phyloP scores from a whole-genome alignment of 208 protist species.

The Balamuthia mandrillaris region DNA sequence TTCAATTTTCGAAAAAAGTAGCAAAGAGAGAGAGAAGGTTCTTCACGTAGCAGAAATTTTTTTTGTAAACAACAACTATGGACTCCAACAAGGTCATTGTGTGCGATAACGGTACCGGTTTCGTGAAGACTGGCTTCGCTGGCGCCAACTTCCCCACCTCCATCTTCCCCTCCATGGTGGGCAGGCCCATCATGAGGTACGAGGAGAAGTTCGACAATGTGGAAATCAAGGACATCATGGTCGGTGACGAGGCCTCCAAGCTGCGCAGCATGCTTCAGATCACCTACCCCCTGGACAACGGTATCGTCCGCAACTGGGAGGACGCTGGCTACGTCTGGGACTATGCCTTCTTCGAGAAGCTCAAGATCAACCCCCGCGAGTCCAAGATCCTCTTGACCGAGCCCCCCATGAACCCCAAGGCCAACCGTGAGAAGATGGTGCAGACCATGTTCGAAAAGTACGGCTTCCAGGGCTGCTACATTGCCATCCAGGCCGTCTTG shows the following conservation, averaged over 20 bases:
- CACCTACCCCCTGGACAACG: constrained; percentile 92
- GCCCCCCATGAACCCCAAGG: constrained; percentile 86
- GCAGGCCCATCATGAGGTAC: constrained; percentile 84
- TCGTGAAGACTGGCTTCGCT: constrained; percentile 95
- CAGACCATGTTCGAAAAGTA: constrained; percentile 96
- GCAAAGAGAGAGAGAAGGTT: no score
- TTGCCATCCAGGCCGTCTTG: constrained; percentile 86
- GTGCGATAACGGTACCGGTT: constrained; percentile 80
- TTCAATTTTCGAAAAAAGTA: no score
- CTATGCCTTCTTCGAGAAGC: constrained; percentile 80
- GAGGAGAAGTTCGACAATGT: constrained; percentile 74
- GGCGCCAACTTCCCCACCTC: constrained; percentile 91
- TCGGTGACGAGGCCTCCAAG: constrained; percentile 84
- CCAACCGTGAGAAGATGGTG: constrained; percentile 85
- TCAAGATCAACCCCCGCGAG: constrained; percentile 64
- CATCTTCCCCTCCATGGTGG: constrained; percentile 93
- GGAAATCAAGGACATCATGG: constrained; percentile 83
- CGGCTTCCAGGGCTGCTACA: constrained; percentile 84
- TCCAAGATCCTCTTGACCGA: constrained; percentile 94
- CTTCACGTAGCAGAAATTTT: no score
- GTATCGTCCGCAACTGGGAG: constrained; percentile 93
- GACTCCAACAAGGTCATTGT: constrained; percentile 65
- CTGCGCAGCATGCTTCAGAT: constrained; percentile 82
- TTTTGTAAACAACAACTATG: no score
- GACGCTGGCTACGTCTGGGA: constrained; percentile 95